phyloP scores from a whole-genome alignment of 495 filamentous ascomycete species.

The Cladorrhinum samala region DNA sequence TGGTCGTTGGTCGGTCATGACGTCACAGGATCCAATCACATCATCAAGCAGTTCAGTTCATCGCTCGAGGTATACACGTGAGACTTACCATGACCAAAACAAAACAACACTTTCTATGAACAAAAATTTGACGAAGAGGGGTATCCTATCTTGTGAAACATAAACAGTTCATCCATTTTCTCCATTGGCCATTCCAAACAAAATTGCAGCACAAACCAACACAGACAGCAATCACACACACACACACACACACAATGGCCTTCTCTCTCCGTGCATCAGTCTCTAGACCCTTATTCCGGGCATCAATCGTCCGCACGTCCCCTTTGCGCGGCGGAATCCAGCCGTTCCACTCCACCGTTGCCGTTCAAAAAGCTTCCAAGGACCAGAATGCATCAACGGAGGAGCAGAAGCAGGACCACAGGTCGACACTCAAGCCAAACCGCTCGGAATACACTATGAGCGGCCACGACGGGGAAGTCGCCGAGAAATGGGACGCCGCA shows the following conservation, averaged over 20 bases:
- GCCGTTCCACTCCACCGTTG: constrained; percentile 19
- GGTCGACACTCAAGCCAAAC: constrained; percentile 36
- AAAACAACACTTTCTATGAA: too few species aligned
- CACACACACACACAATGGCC: not conserved
- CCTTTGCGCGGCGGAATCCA: not conserved
- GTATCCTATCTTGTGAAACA: too few species aligned
- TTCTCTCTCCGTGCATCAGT: not conserved
- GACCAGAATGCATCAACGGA: constrained; percentile 33
- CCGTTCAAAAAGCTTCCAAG: constrained; percentile 24
- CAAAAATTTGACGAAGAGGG: too few species aligned
- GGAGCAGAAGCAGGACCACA: constrained; percentile 38
- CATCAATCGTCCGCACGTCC: not conserved
- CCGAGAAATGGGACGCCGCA: constrained; percentile 32
- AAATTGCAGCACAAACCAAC: too few species aligned
- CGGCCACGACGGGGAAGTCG: constrained; percentile 33
- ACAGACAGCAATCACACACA: too few species aligned
- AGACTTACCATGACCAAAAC: not conserved
- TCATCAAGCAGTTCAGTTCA: not conserved
- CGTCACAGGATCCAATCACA: not conserved
- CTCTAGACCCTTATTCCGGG: not conserved
- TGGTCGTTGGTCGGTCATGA: too few species aligned
- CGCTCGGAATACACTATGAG: constrained; percentile 31
- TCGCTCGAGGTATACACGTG: too few species aligned
- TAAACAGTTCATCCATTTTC: too few species aligned
- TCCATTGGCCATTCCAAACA: too few species aligned